Conservation (phyloP, 208 protist species). For the Crithidia bombi region DNA sequence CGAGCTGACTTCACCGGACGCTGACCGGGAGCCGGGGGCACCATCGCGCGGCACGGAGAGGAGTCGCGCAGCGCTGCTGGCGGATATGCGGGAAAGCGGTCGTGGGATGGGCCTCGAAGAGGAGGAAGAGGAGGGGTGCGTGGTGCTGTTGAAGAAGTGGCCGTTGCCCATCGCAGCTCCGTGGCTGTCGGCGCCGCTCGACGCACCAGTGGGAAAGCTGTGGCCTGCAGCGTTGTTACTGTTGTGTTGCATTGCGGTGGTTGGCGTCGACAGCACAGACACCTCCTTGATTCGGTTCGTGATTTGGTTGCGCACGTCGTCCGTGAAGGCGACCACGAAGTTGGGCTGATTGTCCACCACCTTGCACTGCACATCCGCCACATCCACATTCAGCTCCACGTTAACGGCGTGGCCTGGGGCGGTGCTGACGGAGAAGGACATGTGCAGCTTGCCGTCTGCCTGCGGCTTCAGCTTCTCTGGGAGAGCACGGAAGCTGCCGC, state of each 20-base stretch:
- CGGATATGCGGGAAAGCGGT: constrained; percentile 26
- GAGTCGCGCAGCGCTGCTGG: constrained; percentile 20
- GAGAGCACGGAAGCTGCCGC: constrained; percentile 27
- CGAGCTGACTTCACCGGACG: constrained; percentile 24
- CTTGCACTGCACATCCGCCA: constrained; percentile 75
- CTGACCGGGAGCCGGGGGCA: constrained; percentile 6
- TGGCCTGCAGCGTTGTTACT: neutral
- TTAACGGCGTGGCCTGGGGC: constrained; percentile 58
- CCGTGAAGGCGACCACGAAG: constrained; percentile 79
- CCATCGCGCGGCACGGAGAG: constrained; percentile 24
- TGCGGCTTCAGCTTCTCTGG: constrained; percentile 41
- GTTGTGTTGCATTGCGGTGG: constrained; percentile 8
- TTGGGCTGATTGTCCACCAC: constrained; percentile 78
- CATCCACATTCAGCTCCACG: constrained; percentile 75
- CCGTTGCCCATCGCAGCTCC: constrained; percentile 3
- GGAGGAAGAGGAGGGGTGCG: constrained; percentile 21
- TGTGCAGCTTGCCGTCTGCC: constrained; percentile 72
- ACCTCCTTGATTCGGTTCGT: constrained; percentile 69
- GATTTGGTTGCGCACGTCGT: constrained; percentile 69
- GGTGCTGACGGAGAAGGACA: constrained; percentile 74
- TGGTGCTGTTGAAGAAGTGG: constrained; percentile 41
- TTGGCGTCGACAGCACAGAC: constrained; percentile 27
- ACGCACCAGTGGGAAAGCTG: constrained; percentile 4
- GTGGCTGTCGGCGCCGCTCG: constrained; percentile 10
- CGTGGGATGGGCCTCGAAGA: constrained; percentile 16